Evolutionary conservation across 2,329 filamentous ascomycete species (phyloP).

Genomic region (Rhinocladiella mackenziei): DNA sequence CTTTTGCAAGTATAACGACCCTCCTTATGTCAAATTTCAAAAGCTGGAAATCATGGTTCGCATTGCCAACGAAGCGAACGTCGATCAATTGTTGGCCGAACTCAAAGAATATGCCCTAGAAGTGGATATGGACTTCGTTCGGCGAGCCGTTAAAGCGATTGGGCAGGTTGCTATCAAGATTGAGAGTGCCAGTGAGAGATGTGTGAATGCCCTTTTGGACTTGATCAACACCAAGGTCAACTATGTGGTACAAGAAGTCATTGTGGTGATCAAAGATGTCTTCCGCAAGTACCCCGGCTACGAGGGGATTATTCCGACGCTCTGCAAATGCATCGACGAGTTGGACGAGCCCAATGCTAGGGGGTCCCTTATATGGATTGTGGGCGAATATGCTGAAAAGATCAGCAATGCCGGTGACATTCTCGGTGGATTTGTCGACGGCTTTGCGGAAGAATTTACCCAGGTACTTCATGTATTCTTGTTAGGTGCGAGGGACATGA

Average conservation of each 20-base stretch:
- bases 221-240: slow-evolving; percentile 97
- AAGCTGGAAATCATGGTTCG: slow-evolving; percentile 99
- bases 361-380: slow-evolving; percentile 94
- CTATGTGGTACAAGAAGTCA: slow-evolving; percentile 96
- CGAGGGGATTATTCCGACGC: slow-evolving; percentile 92
- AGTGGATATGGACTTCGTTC: slow-evolving; percentile 98
- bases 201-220: slow-evolving; percentile 88
- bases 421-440: slow-evolving; percentile 82
- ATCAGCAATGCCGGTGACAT: slow-evolving; percentile 99
- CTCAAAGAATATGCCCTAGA: slow-evolving; percentile 96
- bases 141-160: slow-evolving; percentile 89
- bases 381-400: slow-evolving; percentile 98
- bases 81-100: slow-evolving; percentile 89
- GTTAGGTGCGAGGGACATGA: neutral
- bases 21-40: slow-evolving; percentile 93
- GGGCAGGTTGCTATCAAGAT: slow-evolving; percentile 99
- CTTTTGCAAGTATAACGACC: slow-evolving; percentile 99
- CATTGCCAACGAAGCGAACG: slow-evolving; percentile 96
- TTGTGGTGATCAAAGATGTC: slow-evolving; percentile 99
- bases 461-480: slow-evolving; percentile 55
- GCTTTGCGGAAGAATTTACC: slow-evolving; percentile 93
- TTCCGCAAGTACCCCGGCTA: slow-evolving; percentile 96
- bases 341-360: slow-evolving; percentile 89
- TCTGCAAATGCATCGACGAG: slow-evolving; percentile 96
- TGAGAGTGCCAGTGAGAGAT: slow-evolving; percentile 88